Evolutionary conservation across 139 green algal genomes (phyloP), one percentile per base, ranked within the genome.

Genomic region (Picochlorum sp.): DNA sequence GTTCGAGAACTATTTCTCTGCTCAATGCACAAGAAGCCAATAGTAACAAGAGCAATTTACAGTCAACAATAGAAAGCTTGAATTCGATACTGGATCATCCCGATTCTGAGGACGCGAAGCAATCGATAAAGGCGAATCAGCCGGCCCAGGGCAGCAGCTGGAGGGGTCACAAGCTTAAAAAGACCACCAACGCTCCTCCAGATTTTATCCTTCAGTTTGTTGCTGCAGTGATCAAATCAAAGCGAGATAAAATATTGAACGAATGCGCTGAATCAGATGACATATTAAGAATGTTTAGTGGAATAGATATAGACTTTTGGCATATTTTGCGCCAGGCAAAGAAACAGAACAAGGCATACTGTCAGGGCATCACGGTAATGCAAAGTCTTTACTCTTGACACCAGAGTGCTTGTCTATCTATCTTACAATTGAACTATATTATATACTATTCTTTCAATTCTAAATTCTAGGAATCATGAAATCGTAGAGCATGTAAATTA

Each of bases 181-280:
- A 12, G 20, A 53, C 20, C 10, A 41, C 33, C 33, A 10, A 26
- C 20, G 6, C 56, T 18, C 47, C 35, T 35, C 59, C 65, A 22
- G 64, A 75, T 50, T 68, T 89, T 59, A 74, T 88, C 49, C 39
- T 74, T 33, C 82, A 78, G 59, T 80, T 87, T 62, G 64, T 88
- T 14, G 82, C 82, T 4, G 71, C 78, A 1, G 69, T 81, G 7
- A 65, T 88, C 26, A 53, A 68, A 20, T 50, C 50, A 16, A 74
- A 85, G 57, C 64, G 78, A 24, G 44, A 62, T 2, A 33, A 40
- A 3, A 43, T 89, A 22, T 29, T 88, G n/a, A 61, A 73, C 16
- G 61, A 78, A 5, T 87, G 81, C 53, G n/a, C 18, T 3, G 71
- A 81, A 51, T 43, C 59, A n/a, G 82, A 90, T 60, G 82, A 88